A percentile compares a stretch with the other conserved stretches of the same genome.
These are phyloP conservation scores for Talaromyces sp. DNA, from an alignment of 2,329 filamentous ascomycete species.

Conservation along the genomic window DNA sequence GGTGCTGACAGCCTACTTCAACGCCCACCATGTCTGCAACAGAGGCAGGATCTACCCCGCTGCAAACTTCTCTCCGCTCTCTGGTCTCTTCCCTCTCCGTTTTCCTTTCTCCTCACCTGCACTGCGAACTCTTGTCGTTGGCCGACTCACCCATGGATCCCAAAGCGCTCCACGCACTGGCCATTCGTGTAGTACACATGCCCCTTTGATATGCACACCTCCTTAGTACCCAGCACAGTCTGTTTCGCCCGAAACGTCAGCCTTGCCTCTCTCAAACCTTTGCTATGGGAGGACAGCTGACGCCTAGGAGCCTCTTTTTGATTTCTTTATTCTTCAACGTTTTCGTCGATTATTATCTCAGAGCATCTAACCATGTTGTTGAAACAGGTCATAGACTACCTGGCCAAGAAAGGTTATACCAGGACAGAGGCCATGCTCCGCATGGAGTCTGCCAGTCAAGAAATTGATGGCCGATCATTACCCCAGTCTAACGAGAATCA, in stretches of 20 bases:
- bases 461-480: conserved; percentile 73
- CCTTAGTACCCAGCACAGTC: background rate
- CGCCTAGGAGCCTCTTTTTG: background rate
- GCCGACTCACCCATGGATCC: background rate
- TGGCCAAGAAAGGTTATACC: conserved; percentile 91
- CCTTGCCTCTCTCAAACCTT: background rate
- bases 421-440: conserved; percentile 88
- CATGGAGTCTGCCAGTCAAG: conserved; percentile 79
- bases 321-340: background rate
- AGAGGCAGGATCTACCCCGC: background rate
- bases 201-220: background rate
- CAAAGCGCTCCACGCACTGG: background rate
- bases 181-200: background rate
- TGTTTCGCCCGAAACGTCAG: background rate
- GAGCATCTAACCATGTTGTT: background rate
- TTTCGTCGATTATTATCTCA: background rate
- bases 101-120: background rate
- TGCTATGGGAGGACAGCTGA: background rate
- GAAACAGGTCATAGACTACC: conserved; percentile 77
- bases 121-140: background rate
- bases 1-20: background rate
- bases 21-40: background rate
- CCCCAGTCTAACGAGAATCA: conserved; percentile 63
- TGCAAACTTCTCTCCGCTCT: background rate
- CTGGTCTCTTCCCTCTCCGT: background rate